A percentile compares a stretch with the other conserved stretches of the same genome.
phyloP scores from a whole-genome alignment of 1,139 yeast species.

The Hanseniaspora gamundiae region DNA sequence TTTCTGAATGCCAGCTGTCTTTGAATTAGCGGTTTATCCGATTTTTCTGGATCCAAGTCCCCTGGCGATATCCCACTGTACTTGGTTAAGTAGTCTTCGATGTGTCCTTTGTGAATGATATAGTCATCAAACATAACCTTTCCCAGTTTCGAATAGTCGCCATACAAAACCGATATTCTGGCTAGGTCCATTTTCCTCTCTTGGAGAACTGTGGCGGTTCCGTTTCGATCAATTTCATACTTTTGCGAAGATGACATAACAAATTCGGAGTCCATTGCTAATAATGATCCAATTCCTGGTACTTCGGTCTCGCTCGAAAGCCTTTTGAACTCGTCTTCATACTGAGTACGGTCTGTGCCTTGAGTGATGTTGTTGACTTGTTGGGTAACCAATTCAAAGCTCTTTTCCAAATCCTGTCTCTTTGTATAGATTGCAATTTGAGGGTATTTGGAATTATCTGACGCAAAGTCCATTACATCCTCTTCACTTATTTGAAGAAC shows the following conservation, averaged over 20 bases:
- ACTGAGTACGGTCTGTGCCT: neutral
- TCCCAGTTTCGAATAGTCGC: slow-evolving; percentile 51
- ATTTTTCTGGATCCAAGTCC: slow-evolving; percentile 62
- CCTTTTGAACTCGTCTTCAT: slow-evolving; percentile 18
- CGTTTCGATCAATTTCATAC: slow-evolving; percentile 63
- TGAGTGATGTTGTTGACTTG: slow-evolving; percentile 36
- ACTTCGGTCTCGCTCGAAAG: slow-evolving; percentile 56
- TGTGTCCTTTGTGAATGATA: slow-evolving; percentile 57
- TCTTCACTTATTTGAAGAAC: slow-evolving; percentile 64
- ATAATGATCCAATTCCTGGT: slow-evolving; percentile 60
- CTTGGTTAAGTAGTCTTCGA: slow-evolving; percentile 78
- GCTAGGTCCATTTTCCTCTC: slow-evolving; percentile 78
- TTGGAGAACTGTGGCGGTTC: slow-evolving; percentile 51
- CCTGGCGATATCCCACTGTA: slow-evolving; percentile 91
- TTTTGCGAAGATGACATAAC: slow-evolving; percentile 74
- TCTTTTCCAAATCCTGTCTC: slow-evolving; percentile 21
- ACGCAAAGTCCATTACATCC: slow-evolving; percentile 49
- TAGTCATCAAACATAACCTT: slow-evolving; percentile 89
- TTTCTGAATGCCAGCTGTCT: slow-evolving; percentile 77
- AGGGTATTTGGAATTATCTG: slow-evolving; percentile 75
- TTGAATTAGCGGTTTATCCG: slow-evolving; percentile 64
- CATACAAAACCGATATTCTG: slow-evolving; percentile 77
- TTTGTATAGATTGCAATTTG: slow-evolving; percentile 58
- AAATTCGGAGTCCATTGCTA: slow-evolving; percentile 96
- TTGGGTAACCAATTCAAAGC: slow-evolving; percentile 29